A percentile compares a stretch with the other conserved stretches of the same genome.
Evolutionary conservation across 2,329 filamentous ascomycete genomes (phyloP).

Genomic region (Aspergillus pseudonomiae): DNA sequence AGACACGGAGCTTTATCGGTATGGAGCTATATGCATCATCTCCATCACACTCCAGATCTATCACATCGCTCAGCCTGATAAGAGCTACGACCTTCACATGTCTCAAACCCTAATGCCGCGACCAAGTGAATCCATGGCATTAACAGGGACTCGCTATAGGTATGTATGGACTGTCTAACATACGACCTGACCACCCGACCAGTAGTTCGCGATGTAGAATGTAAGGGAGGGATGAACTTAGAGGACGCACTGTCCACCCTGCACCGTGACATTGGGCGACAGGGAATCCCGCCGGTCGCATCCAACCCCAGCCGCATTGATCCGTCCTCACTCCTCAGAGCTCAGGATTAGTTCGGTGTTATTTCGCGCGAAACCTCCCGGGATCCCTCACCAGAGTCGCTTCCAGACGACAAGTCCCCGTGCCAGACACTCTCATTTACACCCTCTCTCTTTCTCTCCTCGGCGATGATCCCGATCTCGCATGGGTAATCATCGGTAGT

Average conservation of each 20-base stretch:
- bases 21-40: background rate
- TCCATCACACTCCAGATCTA: background rate
- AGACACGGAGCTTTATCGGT: background rate
- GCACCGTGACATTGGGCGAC: constrained; percentile 8
- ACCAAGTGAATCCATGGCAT: background rate
- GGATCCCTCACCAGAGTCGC: background rate
- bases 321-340: background rate
- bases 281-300: constrained; percentile 13
- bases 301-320: background rate
- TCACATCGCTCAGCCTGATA: background rate
- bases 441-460: background rate
- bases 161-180: background rate
- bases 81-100: background rate
- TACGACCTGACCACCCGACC: background rate
- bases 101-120: background rate
- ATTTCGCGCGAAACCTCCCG: background rate
- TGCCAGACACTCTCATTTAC: background rate
- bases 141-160: background rate
- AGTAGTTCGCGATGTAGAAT: background rate
- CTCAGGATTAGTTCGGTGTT: constrained; percentile 1
- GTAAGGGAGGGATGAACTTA: background rate
- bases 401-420: background rate
- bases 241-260: background rate
- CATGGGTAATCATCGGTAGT: constrained; percentile 4
- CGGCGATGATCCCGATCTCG: background rate